Base-by-base conservation (phyloP, 345 rosid genomes). In the Arabis hirsuta region DNA sequence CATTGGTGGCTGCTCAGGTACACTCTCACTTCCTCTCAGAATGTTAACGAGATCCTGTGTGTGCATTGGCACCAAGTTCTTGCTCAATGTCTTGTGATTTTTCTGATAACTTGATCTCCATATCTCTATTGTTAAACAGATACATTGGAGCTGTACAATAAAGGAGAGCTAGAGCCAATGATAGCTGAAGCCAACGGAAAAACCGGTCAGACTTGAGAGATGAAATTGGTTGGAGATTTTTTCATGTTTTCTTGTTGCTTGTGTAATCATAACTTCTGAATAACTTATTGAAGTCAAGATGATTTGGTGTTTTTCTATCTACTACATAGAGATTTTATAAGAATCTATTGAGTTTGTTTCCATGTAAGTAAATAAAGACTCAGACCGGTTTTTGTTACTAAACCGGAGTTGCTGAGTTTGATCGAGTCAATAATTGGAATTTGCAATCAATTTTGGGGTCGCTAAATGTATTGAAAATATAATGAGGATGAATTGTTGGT, bases 1-100 rank as follows among this genome's bases (percentile, higher is more conserved):
- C 80, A 83, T 94, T 16, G 96, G 98, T n/a, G 97, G 99, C 58
- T 95, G 96, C 81, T 79, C 99, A 84, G 99, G 99, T 91, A 88
- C 46, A 59, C 47, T 46, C 60, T 64, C 45, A 47, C 42, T 53
- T 60, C 50, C 39, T 36, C 10, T 16, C 13, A 50, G 14, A 27
- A 12, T 54, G 10, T 62, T 12, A 53, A 29, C 32, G 41, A 55
- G n/a, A 58, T 58, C 19, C 0, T 39, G 16, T 20, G 19, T 55
- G 9, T 66, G 7, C 4, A 52, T 55, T 64, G 32, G 31, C 54
- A 16, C 42, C 42, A 16, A 68, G 9, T 44, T 68, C 13, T 12
- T 55, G 9, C 56, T 55, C 22, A 1, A 2, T 10, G 41, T n/a
- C 38, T 39, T 26, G n/a, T 51, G 14, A 9, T 38, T 24, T 22